Percentiles rank a stretch among this genome's conserved stretches.
These are phyloP conservation scores for Magnolia sinica DNA, from an alignment of 164 flowering plant genomes.

Conservation along the genomic window DNA sequence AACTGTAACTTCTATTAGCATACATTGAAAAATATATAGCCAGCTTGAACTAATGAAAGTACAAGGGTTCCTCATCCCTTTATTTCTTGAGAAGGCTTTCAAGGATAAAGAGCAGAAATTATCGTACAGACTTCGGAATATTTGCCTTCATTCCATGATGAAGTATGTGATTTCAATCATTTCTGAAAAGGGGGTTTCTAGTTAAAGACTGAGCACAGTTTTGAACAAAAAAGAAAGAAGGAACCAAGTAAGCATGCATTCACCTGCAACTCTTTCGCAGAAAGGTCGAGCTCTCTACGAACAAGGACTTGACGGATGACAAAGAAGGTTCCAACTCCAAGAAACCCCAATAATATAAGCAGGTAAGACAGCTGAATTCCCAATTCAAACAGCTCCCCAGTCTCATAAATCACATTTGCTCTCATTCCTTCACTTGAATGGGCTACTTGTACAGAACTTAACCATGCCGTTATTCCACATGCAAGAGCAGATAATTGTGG, in stretches of 20 bases:
- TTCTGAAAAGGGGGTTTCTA: background rate
- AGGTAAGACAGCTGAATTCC: constrained; percentile 91
- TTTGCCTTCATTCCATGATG: background rate
- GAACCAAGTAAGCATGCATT: background rate
- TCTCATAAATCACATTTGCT: constrained; percentile 61
- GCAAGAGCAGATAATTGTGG: constrained; percentile 26
- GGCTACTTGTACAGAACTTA: constrained; percentile 54
- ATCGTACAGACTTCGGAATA: no score
- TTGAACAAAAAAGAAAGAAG: background rate
- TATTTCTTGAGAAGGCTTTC: background rate
- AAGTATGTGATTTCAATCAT: no score
- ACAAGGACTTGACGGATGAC: constrained; percentile 93
- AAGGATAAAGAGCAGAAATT: background rate
- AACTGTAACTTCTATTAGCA: no score
- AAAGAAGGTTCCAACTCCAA: constrained; percentile 80
- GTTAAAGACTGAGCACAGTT: background rate
- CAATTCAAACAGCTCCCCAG: constrained; percentile 82
- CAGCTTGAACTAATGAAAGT: no score
- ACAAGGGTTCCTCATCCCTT: background rate
- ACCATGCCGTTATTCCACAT: constrained; percentile 46
- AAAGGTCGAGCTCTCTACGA: constrained; percentile 94
- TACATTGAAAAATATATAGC: no score
- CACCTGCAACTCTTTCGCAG: constrained; percentile 96
- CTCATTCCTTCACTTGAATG: constrained; percentile 43
- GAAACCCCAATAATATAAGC: constrained; percentile 67